Conservation (phyloP, 768 basidiomycete species). For the Amanita thiersii region DNA sequence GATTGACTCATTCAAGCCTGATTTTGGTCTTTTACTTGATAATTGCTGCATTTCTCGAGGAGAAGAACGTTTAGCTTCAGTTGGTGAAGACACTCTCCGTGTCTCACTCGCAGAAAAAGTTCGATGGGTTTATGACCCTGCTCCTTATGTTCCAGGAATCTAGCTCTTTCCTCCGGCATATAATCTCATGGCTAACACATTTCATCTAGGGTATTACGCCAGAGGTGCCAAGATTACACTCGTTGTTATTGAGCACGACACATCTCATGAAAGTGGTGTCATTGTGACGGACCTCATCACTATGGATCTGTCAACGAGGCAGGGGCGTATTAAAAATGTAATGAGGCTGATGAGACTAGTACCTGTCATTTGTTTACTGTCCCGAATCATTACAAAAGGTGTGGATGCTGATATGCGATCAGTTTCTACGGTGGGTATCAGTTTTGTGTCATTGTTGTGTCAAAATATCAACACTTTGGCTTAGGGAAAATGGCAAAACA, state of each 20-base stretch:
- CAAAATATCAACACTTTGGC: neutral
- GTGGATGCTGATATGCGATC: neutral
- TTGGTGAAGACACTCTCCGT: neutral
- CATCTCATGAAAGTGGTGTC: neutral
- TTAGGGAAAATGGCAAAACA: neutral
- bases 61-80: neutral
- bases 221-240: neutral
- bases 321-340: neutral
- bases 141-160: slow-evolving; percentile 5
- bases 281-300: neutral
- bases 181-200: neutral
- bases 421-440: neutral
- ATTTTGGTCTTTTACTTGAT: slow-evolving; percentile 4
- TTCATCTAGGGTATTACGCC: neutral
- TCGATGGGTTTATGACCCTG: slow-evolving; percentile 8
- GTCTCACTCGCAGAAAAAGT: slow-evolving; percentile 5
- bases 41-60: slow-evolving; percentile 4
- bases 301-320: neutral
- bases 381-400: neutral
- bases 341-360: neutral
- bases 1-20: neutral
- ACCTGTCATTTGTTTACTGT: neutral
- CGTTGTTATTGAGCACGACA: neutral
- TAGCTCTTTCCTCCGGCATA: neutral
- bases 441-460: neutral